Evolutionary conservation across 2,329 filamentous ascomycete genomes (phyloP).

Genomic region (Lachnellula occidentalis): DNA sequence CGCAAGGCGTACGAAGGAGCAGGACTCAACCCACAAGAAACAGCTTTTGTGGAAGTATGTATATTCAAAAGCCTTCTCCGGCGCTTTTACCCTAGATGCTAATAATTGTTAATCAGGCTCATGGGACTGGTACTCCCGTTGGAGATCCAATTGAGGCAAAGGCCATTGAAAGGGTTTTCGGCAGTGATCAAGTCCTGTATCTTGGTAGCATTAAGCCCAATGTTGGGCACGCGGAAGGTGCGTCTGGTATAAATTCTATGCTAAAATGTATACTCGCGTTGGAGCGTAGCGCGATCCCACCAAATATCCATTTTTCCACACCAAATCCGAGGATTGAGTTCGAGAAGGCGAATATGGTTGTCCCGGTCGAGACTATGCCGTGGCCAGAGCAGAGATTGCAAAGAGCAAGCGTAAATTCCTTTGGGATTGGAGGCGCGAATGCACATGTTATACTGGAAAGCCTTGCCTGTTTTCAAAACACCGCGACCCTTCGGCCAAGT

Average conservation of each 20-base stretch:
- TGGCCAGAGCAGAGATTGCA: constrained; percentile 32
- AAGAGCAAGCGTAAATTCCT: constrained; percentile 36
- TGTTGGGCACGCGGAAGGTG: constrained; percentile 31
- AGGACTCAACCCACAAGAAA: not conserved
- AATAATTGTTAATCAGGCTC: too few species aligned
- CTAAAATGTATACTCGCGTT: constrained; percentile 36
- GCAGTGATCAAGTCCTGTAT: not conserved
- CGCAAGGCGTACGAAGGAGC: constrained; percentile 4
- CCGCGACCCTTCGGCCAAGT: too few species aligned
- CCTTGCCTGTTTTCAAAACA: too few species aligned
- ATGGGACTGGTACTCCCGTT: too few species aligned
- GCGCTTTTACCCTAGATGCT: not conserved
- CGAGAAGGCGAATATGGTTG: constrained; percentile 31
- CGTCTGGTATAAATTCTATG: constrained; percentile 31
- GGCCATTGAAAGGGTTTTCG: constrained; percentile 1
- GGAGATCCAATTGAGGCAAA: constrained; percentile 11
- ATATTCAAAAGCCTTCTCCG: not conserved
- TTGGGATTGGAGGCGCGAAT: constrained; percentile 23
- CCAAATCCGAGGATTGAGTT: constrained; percentile 27
- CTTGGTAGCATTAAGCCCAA: constrained; percentile 33
- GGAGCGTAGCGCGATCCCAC: constrained; percentile 35
- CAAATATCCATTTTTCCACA: constrained; percentile 35
- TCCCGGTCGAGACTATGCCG: constrained; percentile 10
- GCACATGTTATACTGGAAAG: too few species aligned
- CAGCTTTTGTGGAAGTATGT: not conserved